These are phyloP conservation scores for Globisporangium paroecandrum DNA, from an alignment of 352 stramenopile genomes.

Conservation along the genomic window DNA sequence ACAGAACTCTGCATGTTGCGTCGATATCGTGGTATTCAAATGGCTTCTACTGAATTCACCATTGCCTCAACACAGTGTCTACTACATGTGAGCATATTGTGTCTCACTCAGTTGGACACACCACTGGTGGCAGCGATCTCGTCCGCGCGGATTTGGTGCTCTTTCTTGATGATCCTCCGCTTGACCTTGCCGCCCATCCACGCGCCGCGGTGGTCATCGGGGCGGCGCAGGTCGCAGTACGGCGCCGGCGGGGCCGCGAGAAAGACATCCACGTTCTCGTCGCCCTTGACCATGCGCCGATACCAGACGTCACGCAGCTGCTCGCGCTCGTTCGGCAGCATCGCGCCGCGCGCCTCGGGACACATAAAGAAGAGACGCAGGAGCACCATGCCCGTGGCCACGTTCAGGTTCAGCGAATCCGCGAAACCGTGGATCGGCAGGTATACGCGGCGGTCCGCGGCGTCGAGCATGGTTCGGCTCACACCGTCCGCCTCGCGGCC, in stretches of 20 bases:
- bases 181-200: constrained; percentile 36
- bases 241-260: constrained; percentile 19
- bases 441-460: constrained; percentile 75
- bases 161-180: constrained; percentile 21
- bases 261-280: constrained; percentile 21
- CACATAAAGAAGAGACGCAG: constrained; percentile 50
- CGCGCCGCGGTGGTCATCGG: constrained; percentile 30
- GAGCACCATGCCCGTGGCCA: constrained; percentile 81
- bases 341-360: constrained; percentile 29
- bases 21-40: neutral
- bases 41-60: neutral
- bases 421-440: constrained; percentile 84
- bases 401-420: constrained; percentile 85
- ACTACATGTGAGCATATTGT: neutral
- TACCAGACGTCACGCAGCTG: constrained; percentile 32
- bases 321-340: constrained; percentile 22
- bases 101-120: neutral
- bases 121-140: neutral
- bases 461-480: constrained; percentile 61
- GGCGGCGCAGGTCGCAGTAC: constrained; percentile 28
- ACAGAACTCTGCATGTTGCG: neutral
- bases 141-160: constrained; percentile 16
- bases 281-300: constrained; percentile 28
- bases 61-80: neutral
- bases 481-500: constrained; percentile 84